Conservation (phyloP, 495 filamentous ascomycete genomes). For the Penicillium egyptiacum region DNA sequence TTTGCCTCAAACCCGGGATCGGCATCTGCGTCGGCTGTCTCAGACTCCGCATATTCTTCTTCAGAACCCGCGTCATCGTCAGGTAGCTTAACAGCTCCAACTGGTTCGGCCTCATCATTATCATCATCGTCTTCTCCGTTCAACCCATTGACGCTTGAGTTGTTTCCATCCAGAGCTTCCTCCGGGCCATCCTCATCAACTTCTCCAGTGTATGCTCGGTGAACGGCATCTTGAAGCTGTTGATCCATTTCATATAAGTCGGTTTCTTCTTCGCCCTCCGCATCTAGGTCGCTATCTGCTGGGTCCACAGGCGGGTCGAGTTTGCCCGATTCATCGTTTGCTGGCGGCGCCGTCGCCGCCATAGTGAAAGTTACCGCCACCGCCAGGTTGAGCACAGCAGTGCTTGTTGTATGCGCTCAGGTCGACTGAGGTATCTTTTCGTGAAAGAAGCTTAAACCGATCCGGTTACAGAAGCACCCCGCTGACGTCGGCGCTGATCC, state of each 20-base stretch:
- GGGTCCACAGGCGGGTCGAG: constrained; percentile 36
- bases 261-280: constrained; percentile 53
- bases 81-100: constrained; percentile 74
- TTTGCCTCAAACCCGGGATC: constrained; percentile 44
- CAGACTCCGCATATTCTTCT: constrained; percentile 38
- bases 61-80: constrained; percentile 50
- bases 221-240: constrained; percentile 49
- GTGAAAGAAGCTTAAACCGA: constrained; percentile 14
- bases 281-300: constrained; percentile 54
- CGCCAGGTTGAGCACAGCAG: constrained; percentile 43
- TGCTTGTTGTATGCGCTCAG: constrained; percentile 10
- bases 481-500: constrained; percentile 33
- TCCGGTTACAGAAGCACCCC: constrained; percentile 32
- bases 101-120: constrained; percentile 57
- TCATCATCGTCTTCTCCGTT: constrained; percentile 42
- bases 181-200: constrained; percentile 42
- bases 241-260: constrained; percentile 51
- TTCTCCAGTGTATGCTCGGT: constrained; percentile 55
- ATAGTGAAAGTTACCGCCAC: constrained; percentile 45
- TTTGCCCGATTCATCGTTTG: constrained; percentile 40
- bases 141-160: constrained; percentile 26
- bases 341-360: constrained; percentile 51
- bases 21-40: constrained; percentile 43
- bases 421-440: constrained; percentile 14
- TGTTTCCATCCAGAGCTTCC: constrained; percentile 38